Evolutionary conservation across 1,139 yeast species (phyloP).

Genomic region (Geotrichum phurueaensis): DNA sequence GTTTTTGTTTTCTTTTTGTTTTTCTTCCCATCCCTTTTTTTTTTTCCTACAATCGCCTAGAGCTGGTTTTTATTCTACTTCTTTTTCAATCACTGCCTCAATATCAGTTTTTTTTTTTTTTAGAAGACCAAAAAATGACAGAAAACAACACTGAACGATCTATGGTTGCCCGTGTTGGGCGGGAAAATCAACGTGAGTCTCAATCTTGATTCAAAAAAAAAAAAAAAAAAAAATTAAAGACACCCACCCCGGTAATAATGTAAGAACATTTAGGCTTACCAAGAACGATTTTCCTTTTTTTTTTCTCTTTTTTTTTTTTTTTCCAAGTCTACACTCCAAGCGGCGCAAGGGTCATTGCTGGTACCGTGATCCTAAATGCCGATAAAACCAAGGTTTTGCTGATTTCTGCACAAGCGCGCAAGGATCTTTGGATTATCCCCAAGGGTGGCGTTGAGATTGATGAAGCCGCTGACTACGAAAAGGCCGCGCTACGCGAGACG

Average conservation of each 20-base stretch:
- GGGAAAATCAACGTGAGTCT: constrained; percentile 40
- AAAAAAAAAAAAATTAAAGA: not conserved
- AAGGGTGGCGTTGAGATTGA: constrained; percentile 94
- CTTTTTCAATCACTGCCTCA: too few species aligned
- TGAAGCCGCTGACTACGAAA: constrained; percentile 47
- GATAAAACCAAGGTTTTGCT: constrained; percentile 59
- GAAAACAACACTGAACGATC: constrained; percentile 8
- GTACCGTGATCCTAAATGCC: constrained; percentile 68
- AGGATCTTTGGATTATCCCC: constrained; percentile 77
- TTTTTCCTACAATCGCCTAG: not conserved
- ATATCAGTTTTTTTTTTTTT: too few species aligned
- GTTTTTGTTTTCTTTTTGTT: too few species aligned
- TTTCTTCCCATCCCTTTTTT: too few species aligned
- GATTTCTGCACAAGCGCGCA: constrained; percentile 66
- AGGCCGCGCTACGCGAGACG: constrained; percentile 75
- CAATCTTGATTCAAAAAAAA: not conserved
- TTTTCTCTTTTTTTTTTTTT: not conserved
- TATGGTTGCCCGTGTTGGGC: constrained; percentile 41
- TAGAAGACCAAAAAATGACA: not conserved
- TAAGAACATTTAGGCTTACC: not conserved
- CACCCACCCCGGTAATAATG: not conserved
- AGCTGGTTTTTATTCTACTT: not conserved
- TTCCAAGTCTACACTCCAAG: constrained; percentile 44
- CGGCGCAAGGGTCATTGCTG: constrained; percentile 86
- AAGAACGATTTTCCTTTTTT: not conserved